Evolutionary conservation across 176 grass and related monocot genomes (phyloP), one percentile per base, ranked within the genome.

Genomic region (Musa itinerans): DNA sequence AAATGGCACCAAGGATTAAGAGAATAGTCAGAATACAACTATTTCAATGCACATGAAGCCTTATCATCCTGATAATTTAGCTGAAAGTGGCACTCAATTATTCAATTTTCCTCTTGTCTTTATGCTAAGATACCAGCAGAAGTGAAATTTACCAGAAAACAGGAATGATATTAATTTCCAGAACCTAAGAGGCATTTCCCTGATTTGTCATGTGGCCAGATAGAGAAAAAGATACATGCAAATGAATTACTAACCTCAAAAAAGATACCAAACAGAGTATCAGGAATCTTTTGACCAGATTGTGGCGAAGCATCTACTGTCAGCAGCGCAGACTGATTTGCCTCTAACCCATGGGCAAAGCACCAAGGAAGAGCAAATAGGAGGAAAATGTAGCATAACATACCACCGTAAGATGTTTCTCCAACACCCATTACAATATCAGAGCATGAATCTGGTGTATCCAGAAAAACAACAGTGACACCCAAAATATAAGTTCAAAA

Each of bases 201-300:
- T n/a, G 20, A 48, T 34, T 16, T 51, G 34, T 3, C 1, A 27
- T 29, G 61, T 8, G 16, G 62, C 16, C 14, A 68, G 25, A 52
- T 11, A 64, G 24, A 20, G 26, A 74, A 79, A 56, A 11, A 12
- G 74, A 43, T 55, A 27, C 59, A 10, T 26, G 11, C 8, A 68
- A 59, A 65, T 76, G n/a, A 69, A 51, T 49, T 12, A 29, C 68
- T 81, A 69, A 92, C 93, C 93, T 96, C 93, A 76, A 96, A 96
- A 79, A 96, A 96, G 23, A 90, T 63, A 8, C 93, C 93, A 69
- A 96, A 90, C 10, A 96, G 49, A 62, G 65, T 87, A 16, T 92
- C 87, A 21, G 93, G 83, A 53, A 90, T 90, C 69, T 84, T 83
- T 16, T 27, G 63, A 54, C 80, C 85, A 65, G 74, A 76, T 69